Base-by-base conservation (phyloP, 768 basidiomycete species). In the Naganishia antarctica region DNA sequence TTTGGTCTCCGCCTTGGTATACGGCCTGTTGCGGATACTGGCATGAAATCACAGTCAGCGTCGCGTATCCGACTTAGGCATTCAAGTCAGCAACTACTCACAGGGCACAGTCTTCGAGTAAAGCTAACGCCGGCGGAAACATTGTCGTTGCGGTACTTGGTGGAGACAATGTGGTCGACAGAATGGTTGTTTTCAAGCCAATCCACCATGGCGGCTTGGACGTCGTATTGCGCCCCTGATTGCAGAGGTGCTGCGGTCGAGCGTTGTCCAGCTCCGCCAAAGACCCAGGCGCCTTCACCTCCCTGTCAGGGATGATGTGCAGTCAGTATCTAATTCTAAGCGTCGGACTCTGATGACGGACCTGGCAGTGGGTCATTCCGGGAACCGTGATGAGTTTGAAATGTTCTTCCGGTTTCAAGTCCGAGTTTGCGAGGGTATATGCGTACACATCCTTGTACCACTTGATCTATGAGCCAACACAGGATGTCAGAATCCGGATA, bases 361-460 rank as follows among this genome's bases (percentile, higher is more conserved):
- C 53, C 23, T 25, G n/a, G 37, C 53, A 57, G 23, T 57, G 53
- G 21, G 23, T 57, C 53, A 57, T 57, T 23, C 34, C 53, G 2
- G 53, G 53, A 23, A 57, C 53, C 3, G 53, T 57, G 23, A 57
- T 37, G 21, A 57, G n/a, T 34, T 57, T 37, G 53, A 40, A 57
- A 57, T 57, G 53, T 3, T 57, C 21, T 6, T 57, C 34, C 9
- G 37, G 11, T 11, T 37, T 16, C 8, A 57, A 1, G 15, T n/a
- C 23, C 31, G 53, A 57, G 31, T 37, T 57, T 12, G 53, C 53
- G 21, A 57, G 15, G 6, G 53, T 57, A 34, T 57, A 57, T 12
- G 53, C 53, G 34, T 57, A 57, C 11, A 57, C 53, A 23, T 57
- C 53, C 26, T 57, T 57, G 25, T 57, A 57, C 53, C 53, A 57